phyloP scores from a whole-genome alignment of 1,139 yeast species.

The Saccharomycopsis phalli region DNA sequence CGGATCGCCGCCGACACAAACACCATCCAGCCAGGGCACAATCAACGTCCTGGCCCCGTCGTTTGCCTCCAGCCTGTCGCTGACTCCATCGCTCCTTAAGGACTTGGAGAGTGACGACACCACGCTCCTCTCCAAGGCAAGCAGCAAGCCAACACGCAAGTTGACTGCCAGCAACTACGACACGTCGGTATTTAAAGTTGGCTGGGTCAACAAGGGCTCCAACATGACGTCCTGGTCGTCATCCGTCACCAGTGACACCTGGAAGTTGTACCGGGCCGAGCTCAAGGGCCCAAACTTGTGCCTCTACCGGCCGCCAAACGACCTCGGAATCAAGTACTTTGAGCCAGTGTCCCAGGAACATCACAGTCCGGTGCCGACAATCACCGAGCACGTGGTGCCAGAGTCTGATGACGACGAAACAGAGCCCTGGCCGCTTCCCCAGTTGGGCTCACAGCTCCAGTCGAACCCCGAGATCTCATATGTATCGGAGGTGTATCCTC shows the following conservation, averaged over 20 bases:
- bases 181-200: constrained; percentile 31
- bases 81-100: no score
- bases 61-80: constrained; percentile 16
- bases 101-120: not conserved
- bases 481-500: constrained; percentile 42
- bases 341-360: constrained; percentile 1
- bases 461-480: constrained; percentile 24
- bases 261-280: constrained; percentile 51
- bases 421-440: no score
- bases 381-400: constrained; percentile 6
- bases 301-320: constrained; percentile 47
- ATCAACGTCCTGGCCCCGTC: no score
- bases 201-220: constrained; percentile 38
- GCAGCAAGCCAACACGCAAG: constrained; percentile 1
- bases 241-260: constrained; percentile 30
- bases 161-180: constrained; percentile 31
- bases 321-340: constrained; percentile 40
- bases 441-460: no score
- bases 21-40: no score
- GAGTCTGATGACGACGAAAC: not conserved
- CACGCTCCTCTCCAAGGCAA: not conserved
- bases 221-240: constrained; percentile 35
- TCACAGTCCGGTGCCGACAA: constrained; percentile 5
- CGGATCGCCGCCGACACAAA: no score
- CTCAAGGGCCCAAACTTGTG: constrained; percentile 53